A percentile compares a stretch with the other conserved stretches of the same genome.
These are phyloP conservation scores for Nemania diffusa DNA, from an alignment of 2,329 filamentous ascomycete genomes.

Conservation along the genomic window DNA sequence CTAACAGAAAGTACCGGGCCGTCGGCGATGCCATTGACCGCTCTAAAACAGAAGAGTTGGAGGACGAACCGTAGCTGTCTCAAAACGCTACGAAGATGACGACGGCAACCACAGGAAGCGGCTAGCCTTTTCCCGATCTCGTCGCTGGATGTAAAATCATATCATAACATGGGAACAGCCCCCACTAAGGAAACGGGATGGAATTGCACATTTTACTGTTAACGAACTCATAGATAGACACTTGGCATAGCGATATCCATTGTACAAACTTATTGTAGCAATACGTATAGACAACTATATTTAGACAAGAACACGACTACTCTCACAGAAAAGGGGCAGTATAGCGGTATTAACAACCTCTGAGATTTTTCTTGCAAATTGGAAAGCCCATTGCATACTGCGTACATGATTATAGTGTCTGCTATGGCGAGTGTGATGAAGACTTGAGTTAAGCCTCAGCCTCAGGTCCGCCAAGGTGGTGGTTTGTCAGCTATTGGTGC, in stretches of 20 bases:
- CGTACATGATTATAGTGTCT: no score
- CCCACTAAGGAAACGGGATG: no score
- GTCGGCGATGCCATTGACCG: constrained; percentile 19
- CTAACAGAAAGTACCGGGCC: constrained; percentile 31
- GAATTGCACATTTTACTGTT: constrained; percentile 8
- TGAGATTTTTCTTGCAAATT: background rate
- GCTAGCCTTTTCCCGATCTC: background rate
- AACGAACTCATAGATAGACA: constrained; percentile 14
- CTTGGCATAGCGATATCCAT: constrained; percentile 25
- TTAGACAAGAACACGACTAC: background rate
- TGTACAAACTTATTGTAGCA: constrained; percentile 15
- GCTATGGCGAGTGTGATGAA: background rate
- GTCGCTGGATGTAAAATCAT: no score
- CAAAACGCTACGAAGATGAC: background rate
- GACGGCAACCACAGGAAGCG: background rate
- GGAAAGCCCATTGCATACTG: background rate
- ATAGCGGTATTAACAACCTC: background rate
- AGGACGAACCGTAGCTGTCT: background rate
- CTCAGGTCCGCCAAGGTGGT: no score
- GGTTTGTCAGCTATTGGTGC: background rate
- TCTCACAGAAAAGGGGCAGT: background rate
- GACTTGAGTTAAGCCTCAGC: no score
- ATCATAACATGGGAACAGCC: no score
- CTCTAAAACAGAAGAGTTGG: background rate
- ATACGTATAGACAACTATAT: constrained; percentile 20